Percentiles rank a stretch among this genome's conserved stretches.
Conservation (phyloP, 495 filamentous ascomycete species). For the Penicillium silybi region DNA sequence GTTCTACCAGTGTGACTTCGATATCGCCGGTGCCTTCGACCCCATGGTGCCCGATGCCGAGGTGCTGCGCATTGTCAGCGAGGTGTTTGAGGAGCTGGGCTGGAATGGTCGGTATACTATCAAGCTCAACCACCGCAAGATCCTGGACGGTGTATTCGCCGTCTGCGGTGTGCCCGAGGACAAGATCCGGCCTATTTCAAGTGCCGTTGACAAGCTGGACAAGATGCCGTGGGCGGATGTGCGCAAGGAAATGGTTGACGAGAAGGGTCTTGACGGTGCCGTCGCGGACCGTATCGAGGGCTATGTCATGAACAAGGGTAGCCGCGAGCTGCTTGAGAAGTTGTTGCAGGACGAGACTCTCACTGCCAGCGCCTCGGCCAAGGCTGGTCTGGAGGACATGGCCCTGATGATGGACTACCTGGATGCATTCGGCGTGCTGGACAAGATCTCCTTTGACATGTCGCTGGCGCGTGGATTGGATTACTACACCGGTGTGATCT, state of each 20-base stretch:
- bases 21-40: slow-evolving; percentile 87
- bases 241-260: slow-evolving; percentile 84
- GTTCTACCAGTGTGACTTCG: slow-evolving; percentile 98
- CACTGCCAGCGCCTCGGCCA: slow-evolving; percentile 63
- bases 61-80: slow-evolving; percentile 74
- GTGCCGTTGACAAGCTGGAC: slow-evolving; percentile 93
- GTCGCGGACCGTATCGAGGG: slow-evolving; percentile 83
- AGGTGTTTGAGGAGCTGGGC: slow-evolving; percentile 78
- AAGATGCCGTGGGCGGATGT: slow-evolving; percentile 91
- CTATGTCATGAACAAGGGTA: slow-evolving; percentile 68
- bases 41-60: slow-evolving; percentile 97
- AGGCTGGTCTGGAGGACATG: slow-evolving; percentile 79
- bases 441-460: slow-evolving; percentile 75
- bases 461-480: slow-evolving; percentile 82
- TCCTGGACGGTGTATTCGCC: slow-evolving; percentile 87
- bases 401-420: slow-evolving; percentile 76
- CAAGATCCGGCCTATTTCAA: slow-evolving; percentile 81
- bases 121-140: slow-evolving; percentile 94
- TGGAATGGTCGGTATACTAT: slow-evolving; percentile 72
- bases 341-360: slow-evolving; percentile 61
- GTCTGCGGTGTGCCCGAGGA: slow-evolving; percentile 85
- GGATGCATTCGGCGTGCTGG: slow-evolving; percentile 65
- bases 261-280: slow-evolving; percentile 73
- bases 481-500: slow-evolving; percentile 94
- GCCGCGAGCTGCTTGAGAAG: slow-evolving; percentile 62